These are phyloP conservation scores for Lentinula guzmanii DNA, from an alignment of 768 basidiomycete species.

Conservation along the genomic window DNA sequence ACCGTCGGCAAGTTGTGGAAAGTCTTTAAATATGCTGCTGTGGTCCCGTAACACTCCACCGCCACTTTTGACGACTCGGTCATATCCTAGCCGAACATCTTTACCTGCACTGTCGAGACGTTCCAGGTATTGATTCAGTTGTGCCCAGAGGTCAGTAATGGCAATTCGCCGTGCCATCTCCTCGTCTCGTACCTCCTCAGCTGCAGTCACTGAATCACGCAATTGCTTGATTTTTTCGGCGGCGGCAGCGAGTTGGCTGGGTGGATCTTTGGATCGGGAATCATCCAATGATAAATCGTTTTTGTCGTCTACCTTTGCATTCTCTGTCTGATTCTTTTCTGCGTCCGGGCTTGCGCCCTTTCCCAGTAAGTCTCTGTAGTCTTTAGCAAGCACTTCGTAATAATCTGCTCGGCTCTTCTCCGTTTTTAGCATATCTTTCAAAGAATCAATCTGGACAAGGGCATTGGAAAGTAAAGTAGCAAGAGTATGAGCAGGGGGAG, in stretches of 20 bases:
- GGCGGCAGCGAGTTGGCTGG: background rate
- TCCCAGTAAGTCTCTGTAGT: background rate
- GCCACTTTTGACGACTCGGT: background rate
- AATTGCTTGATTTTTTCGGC: background rate
- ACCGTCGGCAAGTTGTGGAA: background rate
- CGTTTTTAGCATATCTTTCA: background rate
- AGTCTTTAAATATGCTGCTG: background rate
- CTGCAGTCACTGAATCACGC: background rate
- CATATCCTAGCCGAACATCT: background rate
- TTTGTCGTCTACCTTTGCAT: background rate
- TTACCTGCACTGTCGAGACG: background rate
- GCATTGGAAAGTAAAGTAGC: conserved; percentile 1
- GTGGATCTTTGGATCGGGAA: background rate
- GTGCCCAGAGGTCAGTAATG: conserved; percentile 1
- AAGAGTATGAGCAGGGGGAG: background rate
- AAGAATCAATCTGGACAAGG: background rate
- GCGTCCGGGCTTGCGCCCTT: background rate
- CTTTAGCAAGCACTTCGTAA: background rate
- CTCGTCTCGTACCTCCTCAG: background rate
- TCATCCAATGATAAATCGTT: background rate
- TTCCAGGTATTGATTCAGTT: conserved; percentile 1
- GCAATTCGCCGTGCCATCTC: conserved; percentile 1
- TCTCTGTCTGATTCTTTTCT: background rate
- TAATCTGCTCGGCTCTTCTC: conserved; percentile 1
- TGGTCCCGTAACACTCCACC: background rate